Base-by-base conservation (phyloP, 2,329 filamentous ascomycete genomes). In the Talaromyces albobiverticillius region DNA sequence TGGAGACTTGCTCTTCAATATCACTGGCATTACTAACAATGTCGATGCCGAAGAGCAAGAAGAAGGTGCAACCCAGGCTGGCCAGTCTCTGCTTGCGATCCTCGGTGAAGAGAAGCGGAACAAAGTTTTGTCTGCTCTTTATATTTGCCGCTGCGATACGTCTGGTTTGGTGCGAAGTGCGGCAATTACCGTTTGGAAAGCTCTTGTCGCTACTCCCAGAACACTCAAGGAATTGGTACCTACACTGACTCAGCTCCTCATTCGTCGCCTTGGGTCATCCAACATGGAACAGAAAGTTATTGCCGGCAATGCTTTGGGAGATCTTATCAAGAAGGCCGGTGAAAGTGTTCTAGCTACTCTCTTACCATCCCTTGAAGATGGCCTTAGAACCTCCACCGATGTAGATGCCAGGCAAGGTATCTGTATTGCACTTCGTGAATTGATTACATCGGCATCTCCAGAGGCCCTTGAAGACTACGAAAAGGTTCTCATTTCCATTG, bases 231-330 rank as follows among this genome's bases (percentile, higher is more conserved):
- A 99, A 69, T 83, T 99, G 65, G 88, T 96, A 45, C 93, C 94
- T 42, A 96, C 91, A 1, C 86, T 99, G 57, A 95, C 91, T 5
- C 92, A 96, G 70, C 85, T 99, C 59, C 88, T 99, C 63, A 97
- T 99, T 69, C 86, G 90, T 56, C 89, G 94, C 46, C 82, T 99
- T 62, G 94, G 91, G 58, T 97, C 92, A 70, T 88, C 92, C 43
- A 97, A 96, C 67, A 92, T 95, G 87, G 94, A 99, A 71, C 94
- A 99, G 73, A 97, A 96, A 78, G 88, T 96, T 63, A 99, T 99
- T 78, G 94, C 95, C 61, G 93, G 93, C 70, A 97, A 97, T 71
- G 91, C 94, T 46, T 81, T 99, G 53, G 94, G 94, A 67, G 94
- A 99, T 70, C 84, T 99, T 61, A 97, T 99, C 66, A 87, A 94